Base-by-base conservation (phyloP, 495 filamentous ascomycete species). In the Chaetomidium leptoderma region DNA sequence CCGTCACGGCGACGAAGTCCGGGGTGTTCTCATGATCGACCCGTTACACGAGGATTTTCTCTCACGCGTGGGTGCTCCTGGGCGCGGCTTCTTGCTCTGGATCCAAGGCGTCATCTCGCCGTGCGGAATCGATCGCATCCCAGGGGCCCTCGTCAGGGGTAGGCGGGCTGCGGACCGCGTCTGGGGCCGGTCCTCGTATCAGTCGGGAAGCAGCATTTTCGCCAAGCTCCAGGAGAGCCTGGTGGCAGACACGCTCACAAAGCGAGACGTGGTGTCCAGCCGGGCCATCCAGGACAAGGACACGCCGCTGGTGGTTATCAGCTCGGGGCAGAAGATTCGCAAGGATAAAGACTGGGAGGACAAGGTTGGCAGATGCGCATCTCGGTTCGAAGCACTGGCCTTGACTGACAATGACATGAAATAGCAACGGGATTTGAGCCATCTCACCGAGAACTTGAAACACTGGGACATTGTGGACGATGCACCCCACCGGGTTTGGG, bases 201-300 rank as follows among this genome's bases (percentile, higher is more conserved):
- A 95, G 70, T 81, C 76, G 16, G 91, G 87, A 14, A 89, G 86
- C 60, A 86, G 81, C 63, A 85, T 97, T 67, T 93, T 91, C 64
- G 87, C 90, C 5, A 91, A 92, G 67, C 76, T 98, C 35, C 93
- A 98, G 70, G 93, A 98, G 74, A 92, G 87, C 55, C 74, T 97
- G 1, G 90, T 96, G 19, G 93, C 91, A 10, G 77, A 85, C 54
- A 86, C 85, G 3, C 81, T 97, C 51, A 90, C 90, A 17, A 86
- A 83, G 60, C 88, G 86, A 24, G 93, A 98, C 61, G 82, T 96
- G 23, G 76, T 78, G 40, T 85, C 84, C 37, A 88, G 90, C 44
- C 75, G 84, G 35, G 83, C 83, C 42, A 92, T 97, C 46, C 88
- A 95, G 69, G 78, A 79, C 65, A 72, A 72, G n/a, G 74, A 86